Evolutionary conservation across 176 grass and related monocot species (phyloP).

Genomic region (Carex kokanica): DNA sequence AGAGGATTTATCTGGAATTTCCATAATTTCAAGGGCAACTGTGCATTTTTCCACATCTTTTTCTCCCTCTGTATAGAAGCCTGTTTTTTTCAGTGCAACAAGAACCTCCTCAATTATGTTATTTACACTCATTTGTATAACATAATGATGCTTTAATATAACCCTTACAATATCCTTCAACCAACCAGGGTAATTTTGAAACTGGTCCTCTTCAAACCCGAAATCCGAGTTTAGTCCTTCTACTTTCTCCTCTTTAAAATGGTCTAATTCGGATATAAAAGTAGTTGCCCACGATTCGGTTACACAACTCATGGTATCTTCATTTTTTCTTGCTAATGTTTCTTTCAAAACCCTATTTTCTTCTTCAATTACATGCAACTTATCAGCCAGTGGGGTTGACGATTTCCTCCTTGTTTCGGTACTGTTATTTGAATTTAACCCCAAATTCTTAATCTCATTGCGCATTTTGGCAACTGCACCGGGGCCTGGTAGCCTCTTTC

Average conservation of each 20-base stretch:
- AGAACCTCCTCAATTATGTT: constrained; percentile 49
- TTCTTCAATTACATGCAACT: constrained; percentile 60
- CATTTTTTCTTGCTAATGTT: constrained; percentile 56
- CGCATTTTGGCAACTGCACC: constrained; percentile 78
- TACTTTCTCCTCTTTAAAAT: constrained; percentile 50
- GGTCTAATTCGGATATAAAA: constrained; percentile 64
- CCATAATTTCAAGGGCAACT: not conserved
- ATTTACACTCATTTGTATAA: constrained; percentile 39
- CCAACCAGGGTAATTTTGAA: constrained; percentile 43
- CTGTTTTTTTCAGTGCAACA: constrained; percentile 30
- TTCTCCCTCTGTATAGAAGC: constrained; percentile 14
- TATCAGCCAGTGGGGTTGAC: constrained; percentile 31
- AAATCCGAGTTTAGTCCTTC: constrained; percentile 17
- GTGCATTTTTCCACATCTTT: not conserved
- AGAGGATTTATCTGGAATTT: not conserved
- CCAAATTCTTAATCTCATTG: constrained; percentile 44
- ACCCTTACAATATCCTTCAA: constrained; percentile 51
- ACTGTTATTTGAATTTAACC: not conserved
- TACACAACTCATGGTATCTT: constrained; percentile 37
- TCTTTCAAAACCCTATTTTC: constrained; percentile 74
- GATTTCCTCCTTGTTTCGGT: constrained; percentile 33
- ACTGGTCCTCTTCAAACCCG: constrained; percentile 1
- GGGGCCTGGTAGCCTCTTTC: constrained; percentile 68
- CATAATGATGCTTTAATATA: constrained; percentile 54
- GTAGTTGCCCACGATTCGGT: constrained; percentile 63